Base-by-base conservation (phyloP, 352 stramenopile species). In the Phytopythium helicoides region DNA sequence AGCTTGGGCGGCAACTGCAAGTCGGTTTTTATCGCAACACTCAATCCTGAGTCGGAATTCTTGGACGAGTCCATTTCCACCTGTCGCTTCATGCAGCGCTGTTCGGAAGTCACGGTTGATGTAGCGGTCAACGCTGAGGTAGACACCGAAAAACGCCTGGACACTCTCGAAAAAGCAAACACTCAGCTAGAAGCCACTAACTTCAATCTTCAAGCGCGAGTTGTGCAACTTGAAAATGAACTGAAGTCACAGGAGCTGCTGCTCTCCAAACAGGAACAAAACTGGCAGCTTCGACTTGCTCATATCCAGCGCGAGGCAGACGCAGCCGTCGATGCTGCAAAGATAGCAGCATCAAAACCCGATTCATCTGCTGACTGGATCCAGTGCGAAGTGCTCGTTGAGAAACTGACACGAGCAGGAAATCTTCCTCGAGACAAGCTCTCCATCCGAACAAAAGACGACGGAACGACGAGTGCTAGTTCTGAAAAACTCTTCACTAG, bases 1-100 rank as follows among this genome's bases (percentile, higher is more conserved):
- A 96, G 71, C 50, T 72, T 99, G 7, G 96, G 96, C 8, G 96
- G 95, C 31, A 99, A 99, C 70, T 98, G 94, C 78, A 98, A 98
- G 62, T 98, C 96, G 4, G 84, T 97, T 0, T 98, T 99, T 78
- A 94, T 99, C 54, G 96, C 96, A 8, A 98, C 89, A 11, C 81
- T 99, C 18, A 98, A 95, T 54, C 81, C 89, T 0, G 96, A 99
- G 54, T 71, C 53, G 44, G 75, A 85, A 45, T 92, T 88, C 40
- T 45, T 77, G 6, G 77, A 95, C 51, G 96, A 99, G 57, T 97
- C 88, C 26, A 97, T 99, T 49, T 97, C 87, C 3, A 98, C 94
- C 19, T 98, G 94, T 58, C 82, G 95, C 31, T 99, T 99, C 58
- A 97, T 96, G 63, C 94, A 98, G 61, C 81, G 94, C 7, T 97